Base-by-base conservation (phyloP, 2,329 filamentous ascomycete genomes). In the Verruconis gallopava region DNA sequence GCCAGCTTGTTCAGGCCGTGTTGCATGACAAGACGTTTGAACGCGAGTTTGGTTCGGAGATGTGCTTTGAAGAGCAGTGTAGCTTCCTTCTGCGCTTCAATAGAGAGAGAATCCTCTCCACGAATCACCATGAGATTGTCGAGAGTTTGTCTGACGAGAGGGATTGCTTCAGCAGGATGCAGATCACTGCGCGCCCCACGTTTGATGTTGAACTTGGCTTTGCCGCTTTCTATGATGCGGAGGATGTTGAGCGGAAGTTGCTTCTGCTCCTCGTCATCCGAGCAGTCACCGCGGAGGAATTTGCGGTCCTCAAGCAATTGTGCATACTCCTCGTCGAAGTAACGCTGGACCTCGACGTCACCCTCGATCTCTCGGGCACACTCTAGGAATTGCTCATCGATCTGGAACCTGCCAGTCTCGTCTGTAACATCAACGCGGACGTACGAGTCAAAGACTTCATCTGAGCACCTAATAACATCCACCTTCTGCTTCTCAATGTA, bases 11-110 rank as follows among this genome's bases (percentile, higher is more conserved):
- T 93, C 50, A 98, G 66, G 11, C 80, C 81, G 56, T 94, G 80
- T 51, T 86, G 75, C 42, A 85, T 79, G 36, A 93, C 88, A 46
- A 99, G 71, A 46, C 86, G 81, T 66, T 94, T 94, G 75, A 86
- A 98, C 0, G 91, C 84, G 44, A 98, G 71, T 40, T 85, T 79
- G 22, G 88, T 93, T 38, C 91, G 82, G 44, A 96, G 64, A 54
- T 93, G 80, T 11, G 85, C 84, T 67, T 95, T 96, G 73, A 95
- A 86, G 9, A 98, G 70, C 44, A 93, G 72, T 0, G 88, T 95
- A 3, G 93, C 84, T 53, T 84, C 95, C 38, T 76, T 65, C 52
- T 99, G 85, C 5, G 89, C 91, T 61, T 98, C 89, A 35, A 67
- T 59, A 0, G 91, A 95, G 44, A 98, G 77, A 0, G 67, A 60